These are phyloP conservation scores for Acanthamoeba triangularis DNA, from an alignment of 208 protist species.

Conservation along the genomic window DNA sequence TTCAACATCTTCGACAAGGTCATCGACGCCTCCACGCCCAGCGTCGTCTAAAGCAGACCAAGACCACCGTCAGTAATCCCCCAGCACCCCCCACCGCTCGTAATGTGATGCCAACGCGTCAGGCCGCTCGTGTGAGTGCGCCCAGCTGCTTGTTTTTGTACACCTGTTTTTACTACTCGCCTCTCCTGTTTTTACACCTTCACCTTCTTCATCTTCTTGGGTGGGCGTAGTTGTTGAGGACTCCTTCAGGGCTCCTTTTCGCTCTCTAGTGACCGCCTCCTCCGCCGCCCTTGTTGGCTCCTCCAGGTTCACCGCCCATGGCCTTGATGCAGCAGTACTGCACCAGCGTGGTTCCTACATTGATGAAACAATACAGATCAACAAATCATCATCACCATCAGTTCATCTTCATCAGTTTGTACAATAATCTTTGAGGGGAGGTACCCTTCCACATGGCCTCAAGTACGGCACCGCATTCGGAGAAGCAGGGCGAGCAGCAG, in stretches of 20 bases:
- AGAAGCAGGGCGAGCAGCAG: conserved; percentile 46
- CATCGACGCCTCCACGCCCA: conserved; percentile 34
- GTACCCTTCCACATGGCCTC: conserved; percentile 29
- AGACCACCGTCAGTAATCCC: background rate
- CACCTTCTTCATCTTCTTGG: background rate
- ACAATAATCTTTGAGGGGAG: background rate
- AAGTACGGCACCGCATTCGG: background rate
- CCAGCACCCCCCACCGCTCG: background rate
- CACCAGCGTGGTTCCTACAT: background rate
- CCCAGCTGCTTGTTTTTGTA: background rate
- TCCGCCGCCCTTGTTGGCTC: background rate
- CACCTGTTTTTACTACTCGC: background rate
- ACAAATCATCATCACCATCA: background rate
- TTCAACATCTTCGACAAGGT: conserved; percentile 80
- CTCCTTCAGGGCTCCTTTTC: no score
- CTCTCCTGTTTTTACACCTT: background rate
- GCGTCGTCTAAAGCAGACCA: background rate
- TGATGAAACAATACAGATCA: background rate
- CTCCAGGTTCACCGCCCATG: background rate
- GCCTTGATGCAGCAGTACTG: conserved; percentile 38
- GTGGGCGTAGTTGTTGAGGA: background rate
- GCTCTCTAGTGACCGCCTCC: no score
- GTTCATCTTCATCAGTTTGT: background rate
- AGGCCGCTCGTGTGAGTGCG: background rate
- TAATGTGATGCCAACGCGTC: no score